Base-by-base conservation (phyloP, 805 yeast species). In the Candida odintsovae region DNA sequence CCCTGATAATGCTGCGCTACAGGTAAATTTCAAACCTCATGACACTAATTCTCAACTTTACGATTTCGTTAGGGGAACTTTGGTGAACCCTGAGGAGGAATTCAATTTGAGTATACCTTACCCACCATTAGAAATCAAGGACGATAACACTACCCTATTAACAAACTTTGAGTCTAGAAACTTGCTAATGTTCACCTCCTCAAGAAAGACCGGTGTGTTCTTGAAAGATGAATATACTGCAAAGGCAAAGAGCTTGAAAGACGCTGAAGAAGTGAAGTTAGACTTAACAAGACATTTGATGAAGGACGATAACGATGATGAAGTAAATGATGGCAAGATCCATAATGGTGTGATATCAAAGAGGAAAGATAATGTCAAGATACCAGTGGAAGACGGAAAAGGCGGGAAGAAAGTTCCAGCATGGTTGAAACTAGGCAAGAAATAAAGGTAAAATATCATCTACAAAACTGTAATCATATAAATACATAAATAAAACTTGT, bases 1-100 rank as follows among this genome's bases (percentile, higher is more conserved):
- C 48, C 86, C 87, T 0, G 86, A 83, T 59, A 70, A 72, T 45
- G 68, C 72, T 3, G 67, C 66, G 20, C 57, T 82, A 1, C 81
- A 82, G 52, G 66, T 77, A 16, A 69, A 65, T n/a, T 75, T 83
- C 51, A 56, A 58, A 11, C 70, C 78, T 7, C 53, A 55, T 1
- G 78, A 78, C 42, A 71, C 76, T 0, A 56, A 66, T 41, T 16
- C 39, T 0, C 56, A 54, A 10, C 50, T 71, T 7, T 70, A 71
- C 46, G 47, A 51, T 0, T 50, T 56, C 31, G 62, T 68, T 46
- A 33, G 52, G 38, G 41, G 65, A 45, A 50, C 62, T 46, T 42
- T 76, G 55, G 65, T 22, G 63, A 64, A 5, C 43, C 46, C 31
- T 13, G n/a, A 28, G 1, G 57, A 55, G 4, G 52, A 54, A 2